Evolutionary conservation across 495 filamentous ascomycete genomes (phyloP), one percentile per base, ranked within the genome.

Genomic region (Penicillium taxi): DNA sequence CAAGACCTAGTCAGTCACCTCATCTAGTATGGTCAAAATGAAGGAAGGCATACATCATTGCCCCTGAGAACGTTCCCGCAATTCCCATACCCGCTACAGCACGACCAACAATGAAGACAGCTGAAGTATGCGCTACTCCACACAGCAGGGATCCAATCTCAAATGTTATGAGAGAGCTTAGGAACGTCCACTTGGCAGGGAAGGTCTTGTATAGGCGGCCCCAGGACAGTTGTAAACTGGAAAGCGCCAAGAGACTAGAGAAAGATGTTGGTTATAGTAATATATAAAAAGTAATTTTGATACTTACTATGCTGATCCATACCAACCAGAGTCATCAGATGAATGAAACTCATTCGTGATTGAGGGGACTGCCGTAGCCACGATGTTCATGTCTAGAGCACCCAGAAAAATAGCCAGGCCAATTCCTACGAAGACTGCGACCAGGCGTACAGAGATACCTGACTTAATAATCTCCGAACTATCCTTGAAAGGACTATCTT

Each of bases 331-430:
- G 73, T 83, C 80, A 12, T 61, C 56, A 0, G 82, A 52, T 7
- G 74, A 66, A 15, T 80, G 61, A 58, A 86, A 86, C 27, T 77
- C 55, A 45, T 80, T 71, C 0, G 81, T 78, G 45, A 85, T 84
- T 28, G 68, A 65, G 8, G 81, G 81, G 36, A 83, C 81, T 15
- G 81, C 81, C 0, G 81, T 84, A 3, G 78, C 75, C 38, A 85
- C 82, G 47, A 85, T 84, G 14, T 78, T 74, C 51, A 73, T 69
- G 55, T 77, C 73, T 59, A 33, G 19, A 25, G 32, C 26, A 6
- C 33, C 25, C 1, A 38, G 13, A 6, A 38, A 30, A 3, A 38
- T 8, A 2, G 23, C 6, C 2, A 37, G 14, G n/a, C n/a, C n/a
- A n/a, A n/a, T n/a, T n/a, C n/a, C n/a, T n/a, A n/a, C n/a, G n/a